Conservation (phyloP, 768 basidiomycete species). For the Suillus discolor region DNA sequence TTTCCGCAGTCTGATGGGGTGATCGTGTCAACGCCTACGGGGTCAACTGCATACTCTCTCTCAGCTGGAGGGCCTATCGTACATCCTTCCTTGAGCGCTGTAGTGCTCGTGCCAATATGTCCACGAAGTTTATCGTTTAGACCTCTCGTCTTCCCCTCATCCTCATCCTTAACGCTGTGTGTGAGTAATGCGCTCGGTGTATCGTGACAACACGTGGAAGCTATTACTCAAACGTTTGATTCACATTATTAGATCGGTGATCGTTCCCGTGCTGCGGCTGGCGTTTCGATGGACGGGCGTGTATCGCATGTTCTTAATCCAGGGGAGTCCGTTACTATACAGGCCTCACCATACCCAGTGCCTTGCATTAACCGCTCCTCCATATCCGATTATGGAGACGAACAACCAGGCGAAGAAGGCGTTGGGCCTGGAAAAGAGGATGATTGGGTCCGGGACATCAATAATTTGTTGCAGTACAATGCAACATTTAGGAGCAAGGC, state of each 20-base stretch:
- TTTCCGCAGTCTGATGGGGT: slow-evolving; percentile 80
- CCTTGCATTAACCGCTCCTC: slow-evolving; percentile 92
- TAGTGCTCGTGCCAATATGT: slow-evolving; percentile 95
- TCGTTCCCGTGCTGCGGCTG: slow-evolving; percentile 81
- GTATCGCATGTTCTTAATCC: slow-evolving; percentile 80
- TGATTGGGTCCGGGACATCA: slow-evolving; percentile 97
- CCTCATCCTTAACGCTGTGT: slow-evolving; percentile 72
- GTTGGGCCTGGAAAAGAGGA: slow-evolving; percentile 82
- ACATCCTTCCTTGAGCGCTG: slow-evolving; percentile 86
- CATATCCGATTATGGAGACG: slow-evolving; percentile 53
- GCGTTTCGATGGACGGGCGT: slow-evolving; percentile 93
- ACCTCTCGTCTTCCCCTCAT: slow-evolving; percentile 87
- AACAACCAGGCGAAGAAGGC: slow-evolving; percentile 56
- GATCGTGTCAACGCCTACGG: slow-evolving; percentile 94
- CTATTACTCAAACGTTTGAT: slow-evolving; percentile 10
- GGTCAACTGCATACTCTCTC: slow-evolving; percentile 94
- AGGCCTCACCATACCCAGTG: slow-evolving; percentile 85
- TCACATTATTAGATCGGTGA: slow-evolving; percentile 67
- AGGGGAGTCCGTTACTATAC: slow-evolving; percentile 83
- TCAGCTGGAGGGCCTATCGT: slow-evolving; percentile 97
- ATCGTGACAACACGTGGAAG: background rate
- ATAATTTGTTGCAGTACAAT: slow-evolving; percentile 92
- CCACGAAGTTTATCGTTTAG: slow-evolving; percentile 91
- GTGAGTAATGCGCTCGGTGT: slow-evolving; percentile 43
- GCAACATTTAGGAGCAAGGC: slow-evolving; percentile 92